Conservation (phyloP, 176 grass and related monocot genomes). For the Puya raimondii region DNA sequence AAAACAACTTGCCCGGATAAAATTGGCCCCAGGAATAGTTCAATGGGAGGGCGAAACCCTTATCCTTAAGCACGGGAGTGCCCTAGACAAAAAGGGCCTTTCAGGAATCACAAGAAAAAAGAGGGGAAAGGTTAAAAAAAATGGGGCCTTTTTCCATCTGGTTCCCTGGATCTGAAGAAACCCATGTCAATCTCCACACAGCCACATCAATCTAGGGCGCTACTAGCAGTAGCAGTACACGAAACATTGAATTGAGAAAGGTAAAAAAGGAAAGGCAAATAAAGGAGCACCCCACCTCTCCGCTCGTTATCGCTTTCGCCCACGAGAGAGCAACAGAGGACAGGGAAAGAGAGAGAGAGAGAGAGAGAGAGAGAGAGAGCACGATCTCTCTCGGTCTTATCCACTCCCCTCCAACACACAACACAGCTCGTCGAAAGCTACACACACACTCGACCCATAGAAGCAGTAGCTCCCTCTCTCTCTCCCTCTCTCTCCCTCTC, state of each 20-base stretch:
- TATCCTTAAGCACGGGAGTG: conserved; percentile 6
- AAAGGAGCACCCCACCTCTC: too few species aligned
- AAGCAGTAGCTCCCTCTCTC: too few species aligned
- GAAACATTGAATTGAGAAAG: not conserved
- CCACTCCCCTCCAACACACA: too few species aligned
- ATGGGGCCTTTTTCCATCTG: not conserved
- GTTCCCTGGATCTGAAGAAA: conserved; percentile 10
- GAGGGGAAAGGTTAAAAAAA: not conserved
- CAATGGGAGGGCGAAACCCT: not conserved
- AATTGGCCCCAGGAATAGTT: not conserved
- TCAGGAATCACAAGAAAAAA: not conserved
- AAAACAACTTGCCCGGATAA: not conserved
- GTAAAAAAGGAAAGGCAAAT: not conserved
- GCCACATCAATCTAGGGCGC: not conserved
- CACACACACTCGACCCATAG: too few species aligned
- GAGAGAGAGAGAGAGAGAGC: too few species aligned
- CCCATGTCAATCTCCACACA: conserved; percentile 1
- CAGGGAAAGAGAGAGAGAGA: too few species aligned
- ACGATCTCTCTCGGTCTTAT: too few species aligned
- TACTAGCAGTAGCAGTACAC: not conserved
- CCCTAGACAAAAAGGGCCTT: not conserved
- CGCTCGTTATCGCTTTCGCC: too few species aligned
- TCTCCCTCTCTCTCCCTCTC: too few species aligned
- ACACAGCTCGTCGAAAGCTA: too few species aligned
- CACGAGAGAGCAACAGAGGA: too few species aligned